Evolutionary conservation across 2,329 filamentous ascomycete genomes (phyloP).

Genomic region (Metarhizium guizhouense): DNA sequence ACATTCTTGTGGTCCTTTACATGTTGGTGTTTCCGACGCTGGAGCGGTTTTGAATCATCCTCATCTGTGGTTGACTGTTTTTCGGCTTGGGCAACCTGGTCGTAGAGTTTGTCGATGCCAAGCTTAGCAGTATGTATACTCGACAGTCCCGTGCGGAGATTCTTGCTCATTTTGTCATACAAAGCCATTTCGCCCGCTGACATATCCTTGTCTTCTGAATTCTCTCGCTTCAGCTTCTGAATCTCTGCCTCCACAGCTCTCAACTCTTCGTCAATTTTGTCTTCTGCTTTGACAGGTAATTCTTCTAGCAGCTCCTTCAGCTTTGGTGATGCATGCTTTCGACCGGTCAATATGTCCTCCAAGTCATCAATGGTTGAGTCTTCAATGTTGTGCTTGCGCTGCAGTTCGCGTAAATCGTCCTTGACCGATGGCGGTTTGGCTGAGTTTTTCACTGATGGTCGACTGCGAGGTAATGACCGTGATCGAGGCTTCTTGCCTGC

Average conservation of each 20-base stretch:
- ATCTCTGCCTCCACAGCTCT: conserved; percentile 1
- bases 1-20: neutral
- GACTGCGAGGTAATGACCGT: conserved; percentile 33
- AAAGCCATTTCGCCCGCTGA: conserved; percentile 33
- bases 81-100: conserved; percentile 35
- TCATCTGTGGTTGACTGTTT: conserved; percentile 10
- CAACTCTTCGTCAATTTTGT: conserved; percentile 11
- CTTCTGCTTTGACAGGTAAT: conserved; percentile 14
- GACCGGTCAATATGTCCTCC: conserved; percentile 38
- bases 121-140: conserved; percentile 46
- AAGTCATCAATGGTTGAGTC: conserved; percentile 53
- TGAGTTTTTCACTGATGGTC: conserved; percentile 42
- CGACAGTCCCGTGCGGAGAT: conserved; percentile 40
- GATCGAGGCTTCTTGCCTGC: conserved; percentile 20
- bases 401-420: conserved; percentile 46
- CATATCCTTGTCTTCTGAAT: conserved; percentile 14
- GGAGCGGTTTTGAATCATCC: neutral
- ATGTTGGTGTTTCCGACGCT: neutral
- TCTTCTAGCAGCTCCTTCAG: conserved; percentile 17
- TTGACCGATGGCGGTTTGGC: conserved; percentile 44
- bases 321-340: conserved; percentile 19
- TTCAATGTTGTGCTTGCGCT: conserved; percentile 44
- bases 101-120: conserved; percentile 50
- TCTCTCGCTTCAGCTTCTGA: conserved; percentile 1
- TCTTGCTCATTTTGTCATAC: conserved; percentile 42